A percentile compares a stretch with the other conserved stretches of the same genome.
These are phyloP conservation scores for Trichoderma polysporum DNA, from an alignment of 2,329 filamentous ascomycete genomes.

Conservation along the genomic window DNA sequence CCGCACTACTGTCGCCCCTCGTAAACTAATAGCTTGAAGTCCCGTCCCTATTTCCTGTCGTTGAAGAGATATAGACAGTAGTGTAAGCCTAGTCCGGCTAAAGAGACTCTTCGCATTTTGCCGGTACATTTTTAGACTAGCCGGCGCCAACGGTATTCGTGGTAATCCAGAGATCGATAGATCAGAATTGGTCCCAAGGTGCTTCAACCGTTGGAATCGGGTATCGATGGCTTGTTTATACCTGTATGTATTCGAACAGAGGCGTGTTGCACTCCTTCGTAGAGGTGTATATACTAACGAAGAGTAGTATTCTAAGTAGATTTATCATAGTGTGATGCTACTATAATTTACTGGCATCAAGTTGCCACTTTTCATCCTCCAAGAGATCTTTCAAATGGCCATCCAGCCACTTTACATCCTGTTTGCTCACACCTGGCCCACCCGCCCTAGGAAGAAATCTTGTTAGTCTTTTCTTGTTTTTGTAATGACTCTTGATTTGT, in stretches of 20 bases:
- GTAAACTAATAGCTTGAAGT: neutral
- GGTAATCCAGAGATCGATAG: neutral
- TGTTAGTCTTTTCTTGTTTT: neutral
- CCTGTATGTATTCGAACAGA: neutral
- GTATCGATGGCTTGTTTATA: neutral
- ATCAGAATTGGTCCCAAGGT: neutral
- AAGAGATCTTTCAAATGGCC: conserved; percentile 54
- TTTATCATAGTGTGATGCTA: neutral
- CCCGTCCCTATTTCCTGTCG: neutral
- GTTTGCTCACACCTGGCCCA: conserved; percentile 68
- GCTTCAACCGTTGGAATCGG: neutral
- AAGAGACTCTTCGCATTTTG: neutral
- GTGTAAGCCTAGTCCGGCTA: neutral
- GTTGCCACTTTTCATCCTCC: conserved; percentile 23
- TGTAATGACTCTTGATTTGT: neutral
- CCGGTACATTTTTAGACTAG: neutral
- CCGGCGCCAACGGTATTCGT: neutral
- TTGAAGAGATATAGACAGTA: neutral
- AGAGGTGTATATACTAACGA: neutral
- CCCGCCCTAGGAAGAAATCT: conserved; percentile 50
- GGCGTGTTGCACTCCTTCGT: neutral
- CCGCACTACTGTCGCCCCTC: neutral
- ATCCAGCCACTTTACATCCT: conserved; percentile 73
- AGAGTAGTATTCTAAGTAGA: neutral
- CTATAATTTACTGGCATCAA: neutral